These are phyloP conservation scores for Cordyceps cateniannulata DNA, from an alignment of 2,329 filamentous ascomycete genomes.

Conservation along the genomic window DNA sequence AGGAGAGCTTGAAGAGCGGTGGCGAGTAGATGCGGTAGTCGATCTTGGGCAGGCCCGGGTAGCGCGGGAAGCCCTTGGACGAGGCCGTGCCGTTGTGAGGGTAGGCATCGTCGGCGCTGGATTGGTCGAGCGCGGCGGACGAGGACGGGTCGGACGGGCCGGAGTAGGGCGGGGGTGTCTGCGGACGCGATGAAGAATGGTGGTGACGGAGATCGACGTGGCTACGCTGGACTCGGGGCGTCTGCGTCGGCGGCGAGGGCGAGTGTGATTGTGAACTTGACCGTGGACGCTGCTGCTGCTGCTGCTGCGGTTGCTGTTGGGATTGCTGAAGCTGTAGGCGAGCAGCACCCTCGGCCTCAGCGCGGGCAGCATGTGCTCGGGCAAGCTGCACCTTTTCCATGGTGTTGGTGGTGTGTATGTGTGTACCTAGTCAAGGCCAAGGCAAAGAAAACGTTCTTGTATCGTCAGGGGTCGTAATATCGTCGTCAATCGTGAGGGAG, in stretches of 20 bases:
- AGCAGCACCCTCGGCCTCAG: neutral
- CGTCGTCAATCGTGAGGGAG: neutral
- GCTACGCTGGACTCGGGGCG: neutral
- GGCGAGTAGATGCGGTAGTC: constrained; percentile 49
- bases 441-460: neutral
- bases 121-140: constrained; percentile 4
- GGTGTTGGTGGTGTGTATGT: neutral
- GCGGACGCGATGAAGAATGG: neutral
- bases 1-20: constrained; percentile 43
- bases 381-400: constrained; percentile 12
- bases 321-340: neutral
- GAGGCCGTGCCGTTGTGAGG: constrained; percentile 15
- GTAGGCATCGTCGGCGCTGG: constrained; percentile 12
- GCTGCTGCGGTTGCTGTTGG: neutral
- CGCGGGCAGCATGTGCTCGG: constrained; percentile 9
- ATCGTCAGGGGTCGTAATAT: neutral
- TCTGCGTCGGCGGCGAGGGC: neutral
- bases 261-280: neutral
- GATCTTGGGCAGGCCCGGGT: constrained; percentile 41
- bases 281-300: neutral
- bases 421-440: neutral
- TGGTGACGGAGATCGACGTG: neutral
- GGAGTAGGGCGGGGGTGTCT: constrained; percentile 29
- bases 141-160: constrained; percentile 22
- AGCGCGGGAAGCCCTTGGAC: constrained; percentile 25